These are phyloP conservation scores for Yarrowia sp. DNA, from an alignment of 805 yeast species.

Conservation along the genomic window DNA sequence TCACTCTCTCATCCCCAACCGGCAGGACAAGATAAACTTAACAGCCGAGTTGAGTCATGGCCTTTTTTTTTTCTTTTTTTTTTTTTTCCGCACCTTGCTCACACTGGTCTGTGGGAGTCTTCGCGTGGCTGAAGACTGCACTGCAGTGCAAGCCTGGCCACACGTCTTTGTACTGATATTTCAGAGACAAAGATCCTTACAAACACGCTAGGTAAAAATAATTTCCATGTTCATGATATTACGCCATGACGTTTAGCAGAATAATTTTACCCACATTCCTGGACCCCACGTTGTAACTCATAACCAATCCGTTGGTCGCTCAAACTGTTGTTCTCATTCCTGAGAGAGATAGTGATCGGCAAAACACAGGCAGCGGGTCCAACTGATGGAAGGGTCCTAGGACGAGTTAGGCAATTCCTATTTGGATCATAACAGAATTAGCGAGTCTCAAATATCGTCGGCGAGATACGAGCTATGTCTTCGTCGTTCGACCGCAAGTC, in stretches of 20 bases:
- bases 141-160: background rate
- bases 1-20: background rate
- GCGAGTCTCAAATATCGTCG: background rate
- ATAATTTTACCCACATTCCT: background rate
- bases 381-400: background rate
- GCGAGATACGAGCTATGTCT: background rate
- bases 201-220: background rate
- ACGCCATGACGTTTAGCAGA: no score
- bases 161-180: background rate
- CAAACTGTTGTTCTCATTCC: background rate
- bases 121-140: constrained; percentile 3
- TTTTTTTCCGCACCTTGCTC: no score
- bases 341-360: background rate
- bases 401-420: background rate
- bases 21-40: background rate
- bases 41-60: background rate
- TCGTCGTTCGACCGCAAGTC: no score
- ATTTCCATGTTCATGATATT: background rate
- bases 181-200: background rate
- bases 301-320: background rate
- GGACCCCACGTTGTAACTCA: background rate
- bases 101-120: no score
- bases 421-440: background rate
- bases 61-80: background rate
- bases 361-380: background rate